These are phyloP conservation scores for Penicillium roqueforti DNA, from an alignment of 495 filamentous ascomycete genomes.

Conservation along the genomic window DNA sequence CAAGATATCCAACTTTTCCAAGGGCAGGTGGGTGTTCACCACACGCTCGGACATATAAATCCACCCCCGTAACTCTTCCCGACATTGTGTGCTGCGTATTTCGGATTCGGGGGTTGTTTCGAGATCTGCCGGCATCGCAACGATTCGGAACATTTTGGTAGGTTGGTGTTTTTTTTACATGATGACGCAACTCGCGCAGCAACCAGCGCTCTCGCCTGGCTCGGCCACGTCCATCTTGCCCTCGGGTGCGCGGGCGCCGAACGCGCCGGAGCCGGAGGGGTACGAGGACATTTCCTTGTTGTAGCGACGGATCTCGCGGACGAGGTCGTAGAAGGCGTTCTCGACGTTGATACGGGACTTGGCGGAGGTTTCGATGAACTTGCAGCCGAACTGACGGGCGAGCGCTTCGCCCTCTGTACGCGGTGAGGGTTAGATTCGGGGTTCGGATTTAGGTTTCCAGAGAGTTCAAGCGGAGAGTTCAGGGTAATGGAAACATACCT, in stretches of 20 bases:
- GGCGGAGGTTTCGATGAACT: conserved; percentile 98
- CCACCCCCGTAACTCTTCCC: not conserved
- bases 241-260: conserved; percentile 58
- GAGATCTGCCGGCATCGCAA: not conserved
- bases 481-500: conserved; percentile 54
- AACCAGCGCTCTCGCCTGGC: conserved; percentile 65
- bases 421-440: not conserved
- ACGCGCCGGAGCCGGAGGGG: conserved; percentile 58
- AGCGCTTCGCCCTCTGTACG: conserved; percentile 78
- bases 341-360: conserved; percentile 98
- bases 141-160: conserved; percentile 6
- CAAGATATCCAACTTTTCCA: conserved; percentile 3
- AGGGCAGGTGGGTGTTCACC: not conserved
- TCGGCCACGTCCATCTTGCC: conserved; percentile 75
- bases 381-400: conserved; percentile 84
- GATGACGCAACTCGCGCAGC: conserved; percentile 82
- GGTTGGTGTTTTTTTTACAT: conserved; percentile 58
- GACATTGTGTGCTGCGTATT: not conserved
- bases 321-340: conserved; percentile 96
- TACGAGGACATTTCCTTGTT: conserved; percentile 96
- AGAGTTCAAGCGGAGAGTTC: not conserved
- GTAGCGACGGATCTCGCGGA: conserved; percentile 93
- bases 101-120: not conserved
- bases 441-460: not conserved
- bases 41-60: not conserved